Percentiles rank a stretch among this genome's conserved stretches.
Evolutionary conservation across 2,329 filamentous ascomycete genomes (phyloP).

Genomic region (Stylonectria norvegica): DNA sequence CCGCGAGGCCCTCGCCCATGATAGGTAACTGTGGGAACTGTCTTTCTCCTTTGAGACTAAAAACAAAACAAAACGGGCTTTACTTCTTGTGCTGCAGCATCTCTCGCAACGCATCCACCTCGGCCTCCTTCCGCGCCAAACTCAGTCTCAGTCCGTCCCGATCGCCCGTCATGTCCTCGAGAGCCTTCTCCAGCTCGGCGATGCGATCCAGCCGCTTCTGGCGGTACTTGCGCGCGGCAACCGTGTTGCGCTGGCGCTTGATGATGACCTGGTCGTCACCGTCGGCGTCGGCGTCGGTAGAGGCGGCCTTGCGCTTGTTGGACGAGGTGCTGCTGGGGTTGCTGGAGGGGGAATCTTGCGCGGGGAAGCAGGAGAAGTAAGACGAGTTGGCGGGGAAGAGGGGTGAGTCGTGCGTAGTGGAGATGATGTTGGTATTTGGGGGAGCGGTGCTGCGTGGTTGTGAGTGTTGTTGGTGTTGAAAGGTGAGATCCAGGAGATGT

Average conservation of each 20-base stretch:
- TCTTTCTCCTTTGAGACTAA: too few relatives aligned
- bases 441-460: neutral
- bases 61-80: too few relatives aligned
- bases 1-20: too few relatives aligned
- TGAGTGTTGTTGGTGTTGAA: conserved; percentile 1
- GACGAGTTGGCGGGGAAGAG: neutral
- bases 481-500: neutral
- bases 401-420: neutral
- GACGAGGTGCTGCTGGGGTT: conserved; percentile 10
- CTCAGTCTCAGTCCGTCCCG: conserved; percentile 61
- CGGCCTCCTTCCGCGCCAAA: conserved; percentile 62
- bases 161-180: conserved; percentile 58
- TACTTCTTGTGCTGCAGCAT: conserved; percentile 37
- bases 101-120: conserved; percentile 58
- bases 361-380: conserved; percentile 2
- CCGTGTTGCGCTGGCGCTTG: conserved; percentile 66
- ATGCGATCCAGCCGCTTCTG: conserved; percentile 68
- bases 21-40: too few relatives aligned
- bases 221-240: conserved; percentile 68
- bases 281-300: conserved; percentile 23
- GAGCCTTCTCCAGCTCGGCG: conserved; percentile 55
- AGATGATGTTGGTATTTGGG: conserved; percentile 1
- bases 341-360: neutral
- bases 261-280: conserved; percentile 29
- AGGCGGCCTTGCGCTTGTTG: conserved; percentile 14